Percentiles rank a stretch among this genome's conserved stretches.
Conservation (phyloP, 768 basidiomycete genomes). For the Phylloporus scabripes region DNA sequence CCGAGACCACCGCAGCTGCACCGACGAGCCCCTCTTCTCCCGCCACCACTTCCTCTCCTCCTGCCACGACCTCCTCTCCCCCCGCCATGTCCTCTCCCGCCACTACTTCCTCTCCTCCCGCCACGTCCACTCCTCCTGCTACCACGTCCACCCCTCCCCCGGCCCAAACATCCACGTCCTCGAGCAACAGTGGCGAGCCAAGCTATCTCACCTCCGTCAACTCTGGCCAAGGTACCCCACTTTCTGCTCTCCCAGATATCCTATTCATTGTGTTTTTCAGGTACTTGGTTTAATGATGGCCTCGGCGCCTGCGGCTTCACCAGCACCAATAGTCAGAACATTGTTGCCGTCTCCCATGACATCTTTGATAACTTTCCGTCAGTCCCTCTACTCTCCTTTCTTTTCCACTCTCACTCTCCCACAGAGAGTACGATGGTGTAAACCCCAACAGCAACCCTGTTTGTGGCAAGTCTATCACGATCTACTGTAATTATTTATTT, state of each 20-base stretch:
- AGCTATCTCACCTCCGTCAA: constrained; percentile 47
- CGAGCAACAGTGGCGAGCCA: constrained; percentile 14
- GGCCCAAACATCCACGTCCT: constrained; percentile 14
- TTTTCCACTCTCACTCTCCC: neutral
- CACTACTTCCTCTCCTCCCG: constrained; percentile 5
- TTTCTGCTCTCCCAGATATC: neutral
- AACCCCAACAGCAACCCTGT: constrained; percentile 78
- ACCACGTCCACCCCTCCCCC: constrained; percentile 12
- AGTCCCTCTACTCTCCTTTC: constrained; percentile 3
- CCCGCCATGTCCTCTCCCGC: neutral
- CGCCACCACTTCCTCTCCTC: constrained; percentile 2
- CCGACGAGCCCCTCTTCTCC: neutral
- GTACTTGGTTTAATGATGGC: constrained; percentile 31
- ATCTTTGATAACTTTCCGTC: constrained; percentile 36
- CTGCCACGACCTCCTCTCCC: constrained; percentile 1
- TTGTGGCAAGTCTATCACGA: constrained; percentile 45
- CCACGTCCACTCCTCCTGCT: no score
- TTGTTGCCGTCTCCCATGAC: constrained; percentile 33
- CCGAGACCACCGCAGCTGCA: neutral
- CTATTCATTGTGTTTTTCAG: constrained; percentile 14
- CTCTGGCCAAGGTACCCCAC: constrained; percentile 39
- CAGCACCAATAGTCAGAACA: constrained; percentile 25
- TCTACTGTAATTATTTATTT: constrained; percentile 40
- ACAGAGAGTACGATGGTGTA: constrained; percentile 47
- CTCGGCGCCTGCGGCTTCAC: constrained; percentile 40